A percentile compares a stretch with the other conserved stretches of the same genome.
Conservation (phyloP, 345 rosid genomes). For the Isatis tinctoria region DNA sequence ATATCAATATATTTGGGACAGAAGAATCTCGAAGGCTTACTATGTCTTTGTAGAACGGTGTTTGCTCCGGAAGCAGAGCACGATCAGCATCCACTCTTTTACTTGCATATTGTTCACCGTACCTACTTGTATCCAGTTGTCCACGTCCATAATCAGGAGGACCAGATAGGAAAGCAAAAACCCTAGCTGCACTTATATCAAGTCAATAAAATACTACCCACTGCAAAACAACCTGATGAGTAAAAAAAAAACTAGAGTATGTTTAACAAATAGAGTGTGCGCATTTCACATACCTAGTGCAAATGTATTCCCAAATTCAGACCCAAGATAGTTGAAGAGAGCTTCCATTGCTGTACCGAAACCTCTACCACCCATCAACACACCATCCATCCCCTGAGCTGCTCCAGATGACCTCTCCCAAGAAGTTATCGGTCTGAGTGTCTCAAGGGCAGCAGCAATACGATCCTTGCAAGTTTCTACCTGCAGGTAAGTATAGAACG, state of each 20-base stretch:
- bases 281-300: slow-evolving; percentile 64
- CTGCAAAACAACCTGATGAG: not conserved
- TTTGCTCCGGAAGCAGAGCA: slow-evolving; percentile 98
- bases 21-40: slow-evolving; percentile 41
- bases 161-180: slow-evolving; percentile 92
- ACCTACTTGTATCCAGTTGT: slow-evolving; percentile 90
- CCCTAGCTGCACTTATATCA: slow-evolving; percentile 72
- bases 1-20: not conserved
- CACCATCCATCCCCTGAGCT: slow-evolving; percentile 76
- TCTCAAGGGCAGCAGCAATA: slow-evolving; percentile 88
- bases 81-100: slow-evolving; percentile 99
- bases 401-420: slow-evolving; percentile 93
- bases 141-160: slow-evolving; percentile 99
- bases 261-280: not conserved
- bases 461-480: slow-evolving; percentile 92
- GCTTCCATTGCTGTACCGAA: slow-evolving; percentile 98
- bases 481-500: slow-evolving; percentile 33
- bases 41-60: slow-evolving; percentile 94
- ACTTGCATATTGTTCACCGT: slow-evolving; percentile 99
- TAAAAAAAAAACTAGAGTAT: slow-evolving; percentile 4
- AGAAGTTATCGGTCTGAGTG: slow-evolving; percentile 88
- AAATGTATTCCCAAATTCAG: slow-evolving; percentile 93
- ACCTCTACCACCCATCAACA: slow-evolving; percentile 95
- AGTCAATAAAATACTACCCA: slow-evolving; percentile 19
- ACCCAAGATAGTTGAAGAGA: slow-evolving; percentile 85